phyloP scores from a whole-genome alignment of 2,329 filamentous ascomycete genomes.

The Paramyrothecium roridum region DNA sequence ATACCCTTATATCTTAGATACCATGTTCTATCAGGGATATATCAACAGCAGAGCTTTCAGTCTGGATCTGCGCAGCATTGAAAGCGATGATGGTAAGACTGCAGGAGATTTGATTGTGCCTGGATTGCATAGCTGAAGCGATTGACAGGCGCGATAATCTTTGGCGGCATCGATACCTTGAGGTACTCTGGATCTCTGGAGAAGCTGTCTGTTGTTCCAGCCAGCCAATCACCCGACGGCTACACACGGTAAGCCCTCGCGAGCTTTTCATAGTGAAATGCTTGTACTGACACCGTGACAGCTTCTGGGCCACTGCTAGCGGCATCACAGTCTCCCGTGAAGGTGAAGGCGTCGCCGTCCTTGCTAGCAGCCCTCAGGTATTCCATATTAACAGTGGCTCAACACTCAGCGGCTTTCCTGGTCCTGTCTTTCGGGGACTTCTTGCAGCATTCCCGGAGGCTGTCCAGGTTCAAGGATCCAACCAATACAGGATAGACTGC shows the following conservation, averaged over 20 bases:
- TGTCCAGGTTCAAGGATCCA: conserved; percentile 33
- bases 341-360: background rate
- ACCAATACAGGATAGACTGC: conserved; percentile 48
- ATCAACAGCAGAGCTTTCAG: conserved; percentile 24
- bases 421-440: conserved; percentile 45
- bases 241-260: conserved; percentile 19
- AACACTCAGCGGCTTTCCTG: conserved; percentile 65
- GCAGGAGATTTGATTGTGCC: no score
- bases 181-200: conserved; percentile 48
- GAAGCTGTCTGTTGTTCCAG: conserved; percentile 47
- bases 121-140: no score
- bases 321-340: conserved; percentile 15
- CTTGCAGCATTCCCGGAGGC: conserved; percentile 41
- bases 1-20: conserved; percentile 21
- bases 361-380: conserved; percentile 19
- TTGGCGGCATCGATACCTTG: conserved; percentile 50
- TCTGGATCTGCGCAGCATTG: conserved; percentile 15
- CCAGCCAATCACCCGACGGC: conserved; percentile 20
- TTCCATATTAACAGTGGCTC: conserved; percentile 66
- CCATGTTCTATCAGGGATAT: conserved; percentile 13
- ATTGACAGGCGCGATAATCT: conserved; percentile 27
- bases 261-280: background rate
- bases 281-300: background rate
- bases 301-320: conserved; percentile 6
- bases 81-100: background rate